Evolutionary conservation across 306 rosid genomes (phyloP).

Genomic region (Quercus gilva): DNA sequence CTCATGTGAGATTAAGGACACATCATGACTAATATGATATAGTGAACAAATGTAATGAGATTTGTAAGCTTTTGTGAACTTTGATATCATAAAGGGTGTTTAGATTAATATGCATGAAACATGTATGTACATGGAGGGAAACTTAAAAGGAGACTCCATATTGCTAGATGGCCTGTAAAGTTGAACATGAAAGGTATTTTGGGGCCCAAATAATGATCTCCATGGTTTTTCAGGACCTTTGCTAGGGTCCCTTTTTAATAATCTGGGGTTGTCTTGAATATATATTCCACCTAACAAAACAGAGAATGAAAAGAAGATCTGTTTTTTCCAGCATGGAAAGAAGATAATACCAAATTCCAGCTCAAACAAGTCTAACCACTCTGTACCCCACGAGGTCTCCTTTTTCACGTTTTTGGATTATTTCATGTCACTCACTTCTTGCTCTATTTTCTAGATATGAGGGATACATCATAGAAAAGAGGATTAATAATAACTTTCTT

Average conservation of each 20-base stretch:
- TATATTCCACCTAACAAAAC: background rate
- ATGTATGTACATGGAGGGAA: too few relatives aligned
- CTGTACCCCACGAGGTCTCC: background rate
- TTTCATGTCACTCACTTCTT: background rate
- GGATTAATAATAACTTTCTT: too few relatives aligned
- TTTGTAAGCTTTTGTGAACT: background rate
- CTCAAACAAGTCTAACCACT: background rate
- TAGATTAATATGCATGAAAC: too few relatives aligned
- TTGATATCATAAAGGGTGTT: too few relatives aligned
- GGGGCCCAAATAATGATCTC: too few relatives aligned
- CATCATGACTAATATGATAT: background rate
- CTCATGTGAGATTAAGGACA: too few relatives aligned
- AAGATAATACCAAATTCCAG: conserved; percentile 3
- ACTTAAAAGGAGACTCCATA: too few relatives aligned
- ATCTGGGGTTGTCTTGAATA: background rate
- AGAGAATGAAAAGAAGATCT: background rate
- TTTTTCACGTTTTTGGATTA: background rate
- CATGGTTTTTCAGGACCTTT: too few relatives aligned
- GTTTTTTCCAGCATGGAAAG: background rate
- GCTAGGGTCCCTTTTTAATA: background rate
- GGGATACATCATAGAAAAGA: too few relatives aligned
- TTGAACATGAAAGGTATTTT: too few relatives aligned
- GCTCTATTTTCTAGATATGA: too few relatives aligned
- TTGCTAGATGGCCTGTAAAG: too few relatives aligned
- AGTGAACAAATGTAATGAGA: background rate